Base-by-base conservation (phyloP, 2,329 filamentous ascomycete genomes). In the Trichoderma sp. region DNA sequence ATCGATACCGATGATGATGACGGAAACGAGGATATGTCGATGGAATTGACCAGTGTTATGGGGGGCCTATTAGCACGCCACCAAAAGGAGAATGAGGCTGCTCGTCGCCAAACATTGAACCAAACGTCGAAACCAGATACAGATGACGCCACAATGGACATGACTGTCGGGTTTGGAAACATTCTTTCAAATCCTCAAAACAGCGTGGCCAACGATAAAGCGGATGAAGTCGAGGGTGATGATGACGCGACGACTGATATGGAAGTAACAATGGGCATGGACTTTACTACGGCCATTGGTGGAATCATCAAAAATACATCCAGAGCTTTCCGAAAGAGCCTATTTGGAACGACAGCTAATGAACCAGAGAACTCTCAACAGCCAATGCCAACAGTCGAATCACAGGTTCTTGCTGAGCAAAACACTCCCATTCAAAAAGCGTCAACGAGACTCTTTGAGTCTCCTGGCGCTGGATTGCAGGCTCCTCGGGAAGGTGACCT, bases 41-140 rank as follows among this genome's bases (percentile, higher is more conserved):
- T 94, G 90, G 91, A 94, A 74, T 84, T 94, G 69, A 92, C 90
- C 1, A 87, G 88, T 2, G 87, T 89, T 37, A 84, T 90, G 71
- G 88, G 89, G 0, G 83, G 85, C 21, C 79, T 90, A 0, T 75
- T 89, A 5, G 71, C 75, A 6, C 73, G 76, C n/a, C 71, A 74
- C 61, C 70, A 75, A 64, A 75, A 73, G 11, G 74, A 76, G 66
- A 75, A 72, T 32, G 71, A 66, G 30, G 51, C 73, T 34, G 51
- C 71, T 55, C 73, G 75, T 63, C 74, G 72, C 39, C 69, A 71
- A 30, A 75, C 75, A 5, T 69, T 74, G 43, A 74, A 68, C 28
- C 72, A 76, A 80, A 80, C 77, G 71, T 77, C 69, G 74, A 79
- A 75, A 8, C 32, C 69, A 21, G 73, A 26, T 2, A 66, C 71